Evolutionary conservation across 2,329 filamentous ascomycete genomes (phyloP).

Genomic region (Dactylellina sp.): DNA sequence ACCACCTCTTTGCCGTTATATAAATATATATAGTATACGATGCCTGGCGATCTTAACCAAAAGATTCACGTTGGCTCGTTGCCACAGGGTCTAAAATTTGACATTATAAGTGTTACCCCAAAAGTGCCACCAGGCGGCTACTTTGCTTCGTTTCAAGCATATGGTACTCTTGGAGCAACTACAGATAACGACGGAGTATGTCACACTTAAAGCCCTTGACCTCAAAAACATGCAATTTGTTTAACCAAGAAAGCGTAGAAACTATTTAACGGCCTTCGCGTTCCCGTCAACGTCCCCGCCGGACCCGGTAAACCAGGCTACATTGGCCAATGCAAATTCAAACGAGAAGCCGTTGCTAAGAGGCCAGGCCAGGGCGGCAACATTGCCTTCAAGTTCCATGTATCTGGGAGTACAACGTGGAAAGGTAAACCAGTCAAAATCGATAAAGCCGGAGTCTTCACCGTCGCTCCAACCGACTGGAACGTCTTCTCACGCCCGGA

Average conservation of each 20-base stretch:
- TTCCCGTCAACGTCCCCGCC: not conserved
- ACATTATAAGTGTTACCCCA: not conserved
- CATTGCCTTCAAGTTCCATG: not conserved
- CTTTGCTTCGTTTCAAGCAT: not conserved
- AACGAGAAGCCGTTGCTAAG: not conserved
- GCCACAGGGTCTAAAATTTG: not conserved
- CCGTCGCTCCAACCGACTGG: not conserved
- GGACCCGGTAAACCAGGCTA: not conserved
- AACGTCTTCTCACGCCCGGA: not conserved
- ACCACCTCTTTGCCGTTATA: not conserved
- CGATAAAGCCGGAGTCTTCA: not conserved
- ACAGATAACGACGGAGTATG: slow-evolving; percentile 3
- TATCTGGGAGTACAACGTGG: not conserved
- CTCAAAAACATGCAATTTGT: no score
- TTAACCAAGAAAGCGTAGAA: no score
- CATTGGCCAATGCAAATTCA: slow-evolving; percentile 1
- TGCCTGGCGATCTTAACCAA: slow-evolving; percentile 6
- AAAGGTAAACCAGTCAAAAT: not conserved
- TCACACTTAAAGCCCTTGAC: no score
- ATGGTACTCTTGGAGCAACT: not conserved
- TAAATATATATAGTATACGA: not conserved
- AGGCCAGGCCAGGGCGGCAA: not conserved
- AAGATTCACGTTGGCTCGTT: not conserved
- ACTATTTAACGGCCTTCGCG: not conserved
- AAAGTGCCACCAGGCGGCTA: not conserved